Conservation (phyloP, 2,329 filamentous ascomycete genomes). For the Fusarium sp. region DNA sequence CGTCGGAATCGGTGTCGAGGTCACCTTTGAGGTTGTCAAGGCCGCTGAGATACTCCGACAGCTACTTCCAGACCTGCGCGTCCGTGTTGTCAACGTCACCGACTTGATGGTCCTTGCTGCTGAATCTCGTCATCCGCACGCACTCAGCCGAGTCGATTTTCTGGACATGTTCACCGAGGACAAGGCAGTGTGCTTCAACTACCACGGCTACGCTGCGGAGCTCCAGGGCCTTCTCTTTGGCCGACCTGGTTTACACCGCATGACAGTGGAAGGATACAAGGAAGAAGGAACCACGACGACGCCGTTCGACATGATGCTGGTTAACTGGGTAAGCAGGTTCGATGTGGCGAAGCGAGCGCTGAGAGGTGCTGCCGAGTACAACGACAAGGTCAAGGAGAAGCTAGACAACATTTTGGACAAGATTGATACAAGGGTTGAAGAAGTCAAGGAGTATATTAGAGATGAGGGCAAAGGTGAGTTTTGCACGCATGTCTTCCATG, state of each 20-base stretch:
- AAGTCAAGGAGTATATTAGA: constrained; percentile 61
- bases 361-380: constrained; percentile 55
- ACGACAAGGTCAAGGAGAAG: constrained; percentile 56
- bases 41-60: constrained; percentile 63
- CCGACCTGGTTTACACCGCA: constrained; percentile 58
- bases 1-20: constrained; percentile 69
- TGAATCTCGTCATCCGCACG: constrained; percentile 65
- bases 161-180: constrained; percentile 64
- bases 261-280: constrained; percentile 65
- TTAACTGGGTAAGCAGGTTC: constrained; percentile 66
- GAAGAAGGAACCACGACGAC: constrained; percentile 73
- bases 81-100: constrained; percentile 70
- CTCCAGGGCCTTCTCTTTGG: constrained; percentile 69
- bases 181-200: constrained; percentile 68
- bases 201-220: constrained; percentile 69
- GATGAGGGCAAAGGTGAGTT: constrained; percentile 58
- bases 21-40: constrained; percentile 70
- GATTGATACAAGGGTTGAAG: constrained; percentile 57
- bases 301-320: constrained; percentile 73
- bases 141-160: constrained; percentile 61
- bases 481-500: fast-evolving
- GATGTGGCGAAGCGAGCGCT: constrained; percentile 65
- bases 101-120: constrained; percentile 69
- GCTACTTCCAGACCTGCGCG: constrained; percentile 59
- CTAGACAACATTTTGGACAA: constrained; percentile 57